Base-by-base conservation (phyloP, 768 basidiomycete species). In the Hemileccinum rubropunctum region DNA sequence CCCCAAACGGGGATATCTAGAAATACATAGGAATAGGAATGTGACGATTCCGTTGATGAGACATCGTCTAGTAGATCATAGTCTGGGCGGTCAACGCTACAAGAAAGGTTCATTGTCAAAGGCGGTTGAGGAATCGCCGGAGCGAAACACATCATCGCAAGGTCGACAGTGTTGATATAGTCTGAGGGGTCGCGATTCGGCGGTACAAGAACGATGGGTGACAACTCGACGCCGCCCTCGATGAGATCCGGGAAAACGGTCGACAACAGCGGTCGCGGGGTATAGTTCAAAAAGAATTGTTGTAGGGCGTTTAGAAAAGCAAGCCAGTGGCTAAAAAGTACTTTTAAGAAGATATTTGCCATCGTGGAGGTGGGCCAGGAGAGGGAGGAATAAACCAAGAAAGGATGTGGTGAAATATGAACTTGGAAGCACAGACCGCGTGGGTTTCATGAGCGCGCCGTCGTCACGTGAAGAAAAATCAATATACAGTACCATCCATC, bases 381-480 rank as follows among this genome's bases (percentile, higher is more conserved):
- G n/a, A n/a, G n/a, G n/a, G n/a, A n/a, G n/a, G n/a, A n/a, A n/a
- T n/a, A n/a, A n/a, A n/a, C n/a, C n/a, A n/a, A n/a, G n/a, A n/a
- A n/a, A n/a, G n/a, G n/a, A n/a, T n/a, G n/a, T n/a, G n/a, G n/a
- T n/a, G n/a, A n/a, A n/a, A n/a, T n/a, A n/a, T n/a, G n/a, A n/a
- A n/a, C n/a, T n/a, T n/a, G n/a, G n/a, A n/a, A n/a, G n/a, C n/a
- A n/a, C n/a, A n/a, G n/a, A n/a, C n/a, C n/a, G n/a, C n/a, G n/a
- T n/a, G n/a, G n/a, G n/a, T n/a, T n/a, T n/a, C n/a, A n/a, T n/a
- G 51, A 54, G 18, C 52, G 57, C 52, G 48, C 58, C 46, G 34
- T 37, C 11, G 17, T 60, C 59, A 60, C 60, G 60, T 60, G 59
- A 39, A 14, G 46, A 48, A 61, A n/a, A 58, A 54, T 57, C 58